Conservation (phyloP, 1,284 basidiomycete genomes). For the Cystobasidium slooffiae region DNA sequence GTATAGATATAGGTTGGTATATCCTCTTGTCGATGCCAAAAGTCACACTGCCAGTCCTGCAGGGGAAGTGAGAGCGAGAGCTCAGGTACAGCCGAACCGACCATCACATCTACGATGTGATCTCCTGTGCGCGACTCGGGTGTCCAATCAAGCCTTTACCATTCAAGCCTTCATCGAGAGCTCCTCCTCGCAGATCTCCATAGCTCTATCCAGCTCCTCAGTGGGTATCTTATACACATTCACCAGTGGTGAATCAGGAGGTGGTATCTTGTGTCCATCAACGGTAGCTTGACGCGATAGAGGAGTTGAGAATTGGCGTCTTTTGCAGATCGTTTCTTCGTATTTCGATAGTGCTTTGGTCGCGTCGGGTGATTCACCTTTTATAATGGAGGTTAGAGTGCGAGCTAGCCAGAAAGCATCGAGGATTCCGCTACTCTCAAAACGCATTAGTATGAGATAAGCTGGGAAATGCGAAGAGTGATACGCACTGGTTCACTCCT, state of each 20-base stretch:
- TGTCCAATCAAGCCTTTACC: too few relatives aligned
- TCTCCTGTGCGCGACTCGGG: too few relatives aligned
- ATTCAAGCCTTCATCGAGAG: not conserved
- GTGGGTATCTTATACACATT: constrained; percentile 38
- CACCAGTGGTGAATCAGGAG: constrained; percentile 27
- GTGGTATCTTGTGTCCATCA: constrained; percentile 28
- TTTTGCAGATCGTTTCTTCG: constrained; percentile 33
- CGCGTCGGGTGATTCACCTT: constrained; percentile 26
- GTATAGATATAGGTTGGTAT: too few relatives aligned
- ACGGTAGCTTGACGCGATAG: constrained; percentile 33
- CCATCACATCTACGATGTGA: too few relatives aligned
- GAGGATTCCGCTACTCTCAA: constrained; percentile 20
- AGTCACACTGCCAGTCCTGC: too few relatives aligned
- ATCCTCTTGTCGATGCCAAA: too few relatives aligned
- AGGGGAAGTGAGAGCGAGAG: too few relatives aligned
- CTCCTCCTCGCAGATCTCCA: constrained; percentile 22
- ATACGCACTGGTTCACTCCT: constrained; percentile 29
- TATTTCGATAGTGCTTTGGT: constrained; percentile 34
- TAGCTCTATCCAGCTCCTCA: constrained; percentile 29
- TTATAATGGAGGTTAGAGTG: constrained; percentile 9
- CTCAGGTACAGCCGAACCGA: too few relatives aligned
- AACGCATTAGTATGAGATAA: not conserved
- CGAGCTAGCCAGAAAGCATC: constrained; percentile 38
- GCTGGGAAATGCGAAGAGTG: too few relatives aligned
- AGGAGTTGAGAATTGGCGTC: constrained; percentile 36